Percentiles rank a stretch among this genome's conserved stretches.
phyloP scores from a whole-genome alignment of 2,329 filamentous ascomycete genomes.

The Elsinoe australis region DNA sequence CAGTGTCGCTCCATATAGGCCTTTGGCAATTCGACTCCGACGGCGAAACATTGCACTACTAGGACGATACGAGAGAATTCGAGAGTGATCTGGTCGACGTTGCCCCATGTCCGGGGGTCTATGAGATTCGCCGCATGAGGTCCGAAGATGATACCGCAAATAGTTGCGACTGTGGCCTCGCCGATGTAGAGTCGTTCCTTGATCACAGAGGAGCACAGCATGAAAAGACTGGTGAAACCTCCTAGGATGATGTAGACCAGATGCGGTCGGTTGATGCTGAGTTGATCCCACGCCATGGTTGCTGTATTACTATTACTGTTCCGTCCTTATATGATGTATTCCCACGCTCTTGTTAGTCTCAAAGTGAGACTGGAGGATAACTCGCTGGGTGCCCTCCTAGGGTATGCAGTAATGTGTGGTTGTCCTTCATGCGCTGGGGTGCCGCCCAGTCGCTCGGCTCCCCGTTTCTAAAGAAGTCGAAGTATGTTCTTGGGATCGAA shows the following conservation, averaged over 20 bases:
- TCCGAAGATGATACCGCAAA: slow-evolving; percentile 83
- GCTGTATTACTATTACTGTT: background rate
- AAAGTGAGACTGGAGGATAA: background rate
- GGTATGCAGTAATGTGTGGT: background rate
- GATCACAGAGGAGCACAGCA: slow-evolving; percentile 95
- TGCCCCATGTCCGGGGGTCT: slow-evolving; percentile 68
- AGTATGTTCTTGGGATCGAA: background rate
- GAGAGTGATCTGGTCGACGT: slow-evolving; percentile 75
- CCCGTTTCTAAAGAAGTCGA: background rate
- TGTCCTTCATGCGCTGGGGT: slow-evolving; percentile 3
- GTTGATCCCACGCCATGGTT: slow-evolving; percentile 68
- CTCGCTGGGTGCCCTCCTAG: background rate
- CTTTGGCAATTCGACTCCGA: slow-evolving; percentile 82
- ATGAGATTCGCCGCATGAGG: slow-evolving; percentile 77
- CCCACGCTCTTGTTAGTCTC: background rate
- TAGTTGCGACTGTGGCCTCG: slow-evolving; percentile 87
- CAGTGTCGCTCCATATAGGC: slow-evolving; percentile 98
- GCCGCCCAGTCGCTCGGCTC: slow-evolving; percentile 14
- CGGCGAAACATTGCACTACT: slow-evolving; percentile 86
- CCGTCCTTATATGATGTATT: background rate
- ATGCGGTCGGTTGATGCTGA: slow-evolving; percentile 86
- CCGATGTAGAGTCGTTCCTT: slow-evolving; percentile 98
- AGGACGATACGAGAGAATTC: slow-evolving; percentile 85
- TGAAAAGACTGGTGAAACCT: slow-evolving; percentile 95
- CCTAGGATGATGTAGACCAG: slow-evolving; percentile 97